Conservation (phyloP, 176 grass and related monocot species). For the Coix lacrymajobi region DNA sequence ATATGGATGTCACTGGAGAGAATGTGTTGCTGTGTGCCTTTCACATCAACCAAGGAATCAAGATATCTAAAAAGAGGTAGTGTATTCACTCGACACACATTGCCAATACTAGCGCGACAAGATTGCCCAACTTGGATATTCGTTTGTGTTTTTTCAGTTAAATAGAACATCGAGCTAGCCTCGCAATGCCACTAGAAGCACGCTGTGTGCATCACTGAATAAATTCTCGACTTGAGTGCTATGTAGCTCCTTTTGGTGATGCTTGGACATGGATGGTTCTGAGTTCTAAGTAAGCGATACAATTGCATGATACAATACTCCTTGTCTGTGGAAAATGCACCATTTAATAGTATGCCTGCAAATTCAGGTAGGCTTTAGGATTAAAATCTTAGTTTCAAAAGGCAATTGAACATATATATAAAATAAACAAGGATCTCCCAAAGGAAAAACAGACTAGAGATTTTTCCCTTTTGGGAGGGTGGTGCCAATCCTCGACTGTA, state of each 20-base stretch:
- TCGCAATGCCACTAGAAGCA: not conserved
- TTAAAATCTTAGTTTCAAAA: not conserved
- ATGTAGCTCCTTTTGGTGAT: not conserved
- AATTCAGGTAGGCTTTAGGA: not conserved
- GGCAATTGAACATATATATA: not conserved
- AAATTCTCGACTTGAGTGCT: not conserved
- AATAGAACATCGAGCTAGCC: not conserved
- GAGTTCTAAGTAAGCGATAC: not conserved
- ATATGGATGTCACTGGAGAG: constrained; percentile 18
- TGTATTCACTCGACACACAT: constrained; percentile 6
- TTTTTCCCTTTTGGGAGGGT: not conserved
- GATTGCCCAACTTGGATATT: constrained; percentile 4
- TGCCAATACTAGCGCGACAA: not conserved
- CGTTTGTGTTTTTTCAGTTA: not conserved
- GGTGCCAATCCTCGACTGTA: not conserved
- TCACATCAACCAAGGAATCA: constrained; percentile 31
- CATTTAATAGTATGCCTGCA: not conserved
- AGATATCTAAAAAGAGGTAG: constrained; percentile 27
- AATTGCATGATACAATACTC: not conserved
- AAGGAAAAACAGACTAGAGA: not conserved
- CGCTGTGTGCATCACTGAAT: not conserved
- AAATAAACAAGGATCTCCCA: not conserved
- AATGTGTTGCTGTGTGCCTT: constrained; percentile 19
- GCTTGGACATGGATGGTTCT: not conserved
- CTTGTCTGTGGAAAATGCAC: not conserved